Evolutionary conservation across 441 rosid genomes (phyloP).

Genomic region (Aquilaria agallochum): DNA sequence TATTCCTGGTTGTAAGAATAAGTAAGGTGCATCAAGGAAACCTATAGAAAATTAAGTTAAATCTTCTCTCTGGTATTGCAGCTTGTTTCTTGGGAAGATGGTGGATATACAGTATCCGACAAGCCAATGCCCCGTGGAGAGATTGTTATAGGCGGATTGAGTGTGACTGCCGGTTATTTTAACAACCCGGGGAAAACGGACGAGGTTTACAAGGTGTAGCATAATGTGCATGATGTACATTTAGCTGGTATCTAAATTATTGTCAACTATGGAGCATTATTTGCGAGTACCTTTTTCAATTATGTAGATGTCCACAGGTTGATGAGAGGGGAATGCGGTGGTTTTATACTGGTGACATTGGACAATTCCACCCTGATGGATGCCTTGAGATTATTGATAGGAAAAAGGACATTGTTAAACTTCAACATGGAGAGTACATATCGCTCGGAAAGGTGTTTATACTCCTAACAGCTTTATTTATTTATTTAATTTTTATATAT

Average conservation of each 20-base stretch:
- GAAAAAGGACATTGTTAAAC: slow-evolving; percentile 95
- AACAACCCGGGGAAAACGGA: slow-evolving; percentile 71
- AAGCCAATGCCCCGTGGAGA: slow-evolving; percentile 94
- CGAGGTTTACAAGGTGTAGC: slow-evolving; percentile 85
- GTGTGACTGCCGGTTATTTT: slow-evolving; percentile 81
- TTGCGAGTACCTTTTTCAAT: slow-evolving; percentile 5
- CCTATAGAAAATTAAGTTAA: neutral
- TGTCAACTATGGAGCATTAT: slow-evolving; percentile 8
- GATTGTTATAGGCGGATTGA: slow-evolving; percentile 77
- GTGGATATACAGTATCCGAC: slow-evolving; percentile 69
- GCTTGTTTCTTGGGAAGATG: slow-evolving; percentile 96
- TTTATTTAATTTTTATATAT: neutral
- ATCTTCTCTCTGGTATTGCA: slow-evolving; percentile 28
- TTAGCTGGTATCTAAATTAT: neutral
- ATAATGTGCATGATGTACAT: neutral
- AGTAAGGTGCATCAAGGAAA: too few relatives aligned
- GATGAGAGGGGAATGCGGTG: slow-evolving; percentile 84
- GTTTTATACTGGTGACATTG: slow-evolving; percentile 91
- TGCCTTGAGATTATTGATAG: slow-evolving; percentile 93
- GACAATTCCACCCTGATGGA: slow-evolving; percentile 83
- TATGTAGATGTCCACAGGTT: slow-evolving; percentile 41
- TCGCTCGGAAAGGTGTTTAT: slow-evolving; percentile 84
- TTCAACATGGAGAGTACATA: slow-evolving; percentile 92
- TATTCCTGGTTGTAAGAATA: too few relatives aligned
- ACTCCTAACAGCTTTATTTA: neutral